Base-by-base conservation (phyloP, 768 basidiomycete genomes). In the Pleurotus sapidus region DNA sequence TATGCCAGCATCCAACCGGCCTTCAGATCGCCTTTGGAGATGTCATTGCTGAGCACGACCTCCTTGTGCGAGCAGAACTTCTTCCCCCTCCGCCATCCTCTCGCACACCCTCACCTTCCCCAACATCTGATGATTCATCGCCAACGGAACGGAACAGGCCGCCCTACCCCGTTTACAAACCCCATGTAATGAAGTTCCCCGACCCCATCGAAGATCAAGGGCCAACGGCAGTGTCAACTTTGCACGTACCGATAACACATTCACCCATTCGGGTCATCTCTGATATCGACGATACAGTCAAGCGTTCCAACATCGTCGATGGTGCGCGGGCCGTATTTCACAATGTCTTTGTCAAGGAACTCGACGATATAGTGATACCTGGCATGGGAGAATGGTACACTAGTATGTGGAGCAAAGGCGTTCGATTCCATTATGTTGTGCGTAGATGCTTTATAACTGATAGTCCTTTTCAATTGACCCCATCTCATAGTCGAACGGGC, bases 261-360 rank as follows among this genome's bases (percentile, higher is more conserved):
- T 80, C 82, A 2, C 80, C 81, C 1, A 70, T 95, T 12, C 86
- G 92, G 15, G 82, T 96, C 55, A 88, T 98, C 12, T 95, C 93
- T 6, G 95, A 98, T 64, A 89, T 98, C 43, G 95, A 98, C 65
- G 95, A 98, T 70, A 98, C 95, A 0, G 79, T 97, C 57, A 95
- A 95, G 66, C 66, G 79, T 23, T 88, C 93, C 0, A 86, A 88
- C 46, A 79, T 99, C n/a, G 65, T 88, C 4, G 76, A 78, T 2
- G 96, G 96, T 0, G 87, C 93, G 0, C 80, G 93, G 42, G 77
- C 86, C 1, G 87, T 92, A 3, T 97, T 98, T 69, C 80, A 87
- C 56, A 96, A 95, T 65, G 94, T 96, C 0, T 98, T 99, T 60
- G 93, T 93, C 14, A 88, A 88, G 64, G 89, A 93, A 55, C 68